Evolutionary conservation across 73 alveolate species (phyloP), one percentile per base, ranked within the genome.

Genomic region (Durusdinium trenchii): DNA sequence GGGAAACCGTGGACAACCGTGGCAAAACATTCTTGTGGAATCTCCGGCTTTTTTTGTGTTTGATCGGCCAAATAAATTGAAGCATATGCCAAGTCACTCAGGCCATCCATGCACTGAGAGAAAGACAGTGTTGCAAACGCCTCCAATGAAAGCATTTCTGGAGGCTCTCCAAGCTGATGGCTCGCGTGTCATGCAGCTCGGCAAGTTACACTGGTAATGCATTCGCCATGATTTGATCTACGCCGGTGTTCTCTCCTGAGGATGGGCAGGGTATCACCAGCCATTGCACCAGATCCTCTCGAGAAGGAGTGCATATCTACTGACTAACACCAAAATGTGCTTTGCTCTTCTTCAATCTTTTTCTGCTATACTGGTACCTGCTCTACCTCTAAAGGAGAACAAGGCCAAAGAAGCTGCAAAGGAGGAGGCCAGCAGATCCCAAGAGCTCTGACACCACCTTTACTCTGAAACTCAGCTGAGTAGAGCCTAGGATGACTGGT

Each of bases 141-240:
- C n/a, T n/a, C n/a, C n/a, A n/a, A n/a, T 23, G 47, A 71, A 35
- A 10, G 5, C 38, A n/a, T 14, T 43, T 23, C 20, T 67, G 57
- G 78, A 91, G 98, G 98, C 98, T 38, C 89, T 91, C n/a, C 76
- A 54, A 23, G 98, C 98, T 91, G 98, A 35, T 57, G 98, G 98
- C 54, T 43, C 98, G 30, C 87, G 89, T 46, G 98, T 91, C 60
- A 48, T 91, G 98, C 43, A 23, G 48, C 95, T 86, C 83, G 40
- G 82, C 82, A n/a, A 51, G 75, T 18, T 9, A 35, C 50, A 38
- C 38, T 52, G 82, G 45, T 16, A 38, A 35, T 73, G 42, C 85
- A 23, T 46, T 73, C n/a, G 20, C 40, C 30, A 73, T 46, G 20
- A 5, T 32, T 73, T 73, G 50, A 5, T 12, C 7, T 35, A 40